These are phyloP conservation scores for Septoria linicola DNA, from an alignment of 2,329 filamentous ascomycete genomes.

Conservation along the genomic window DNA sequence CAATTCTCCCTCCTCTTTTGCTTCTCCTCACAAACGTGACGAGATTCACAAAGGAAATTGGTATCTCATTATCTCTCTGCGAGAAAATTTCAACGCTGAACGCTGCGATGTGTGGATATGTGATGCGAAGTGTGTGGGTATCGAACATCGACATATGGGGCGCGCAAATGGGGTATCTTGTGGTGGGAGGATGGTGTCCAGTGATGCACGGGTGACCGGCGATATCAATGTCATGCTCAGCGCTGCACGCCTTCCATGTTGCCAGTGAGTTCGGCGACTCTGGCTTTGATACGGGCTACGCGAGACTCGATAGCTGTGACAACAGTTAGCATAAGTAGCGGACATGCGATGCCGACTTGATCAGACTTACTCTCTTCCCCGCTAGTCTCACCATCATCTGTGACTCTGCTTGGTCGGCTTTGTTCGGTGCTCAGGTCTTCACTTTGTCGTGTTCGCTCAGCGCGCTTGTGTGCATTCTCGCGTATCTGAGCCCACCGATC, in stretches of 20 bases:
- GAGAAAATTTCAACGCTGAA: too few species aligned
- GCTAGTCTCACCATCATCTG: constrained; percentile 84
- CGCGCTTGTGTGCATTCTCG: constrained; percentile 86
- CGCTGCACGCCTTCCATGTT: constrained; percentile 30
- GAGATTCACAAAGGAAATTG: not conserved
- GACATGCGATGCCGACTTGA: not conserved
- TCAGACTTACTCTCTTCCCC: constrained; percentile 82
- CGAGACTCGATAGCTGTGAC: constrained; percentile 85
- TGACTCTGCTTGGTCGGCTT: constrained; percentile 54
- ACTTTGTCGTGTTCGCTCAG: constrained; percentile 44
- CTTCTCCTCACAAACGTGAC: constrained; percentile 5
- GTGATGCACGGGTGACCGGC: not conserved
- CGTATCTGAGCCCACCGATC: constrained; percentile 96
- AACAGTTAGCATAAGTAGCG: constrained; percentile 15
- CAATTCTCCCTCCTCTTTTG: constrained; percentile 1
- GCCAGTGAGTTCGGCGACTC: constrained; percentile 84
- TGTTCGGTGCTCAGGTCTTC: constrained; percentile 57
- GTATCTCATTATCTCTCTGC: too few species aligned
- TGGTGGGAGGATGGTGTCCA: not conserved
- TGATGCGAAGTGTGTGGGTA: too few species aligned
- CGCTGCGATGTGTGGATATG: too few species aligned
- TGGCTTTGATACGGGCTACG: constrained; percentile 94
- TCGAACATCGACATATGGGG: too few species aligned
- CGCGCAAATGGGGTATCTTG: constrained; percentile 2
- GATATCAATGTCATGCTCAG: not conserved